Conservation (phyloP, 148 eudicot genomes). For the Rhododendron molle region DNA sequence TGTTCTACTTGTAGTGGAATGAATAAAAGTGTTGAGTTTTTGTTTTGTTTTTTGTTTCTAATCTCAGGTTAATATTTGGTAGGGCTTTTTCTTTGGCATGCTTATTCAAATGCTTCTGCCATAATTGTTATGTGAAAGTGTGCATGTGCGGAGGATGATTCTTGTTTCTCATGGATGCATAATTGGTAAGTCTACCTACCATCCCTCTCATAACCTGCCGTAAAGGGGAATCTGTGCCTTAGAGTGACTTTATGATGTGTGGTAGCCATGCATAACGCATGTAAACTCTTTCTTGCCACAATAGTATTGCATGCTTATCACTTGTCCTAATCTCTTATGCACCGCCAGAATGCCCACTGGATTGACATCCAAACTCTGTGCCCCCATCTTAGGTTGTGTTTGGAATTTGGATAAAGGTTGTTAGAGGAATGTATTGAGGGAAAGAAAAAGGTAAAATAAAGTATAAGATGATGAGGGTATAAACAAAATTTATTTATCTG, state of each 20-base stretch:
- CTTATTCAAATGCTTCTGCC: neutral
- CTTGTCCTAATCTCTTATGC: neutral
- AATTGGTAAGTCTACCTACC: neutral
- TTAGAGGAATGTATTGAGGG: neutral
- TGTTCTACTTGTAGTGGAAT: neutral
- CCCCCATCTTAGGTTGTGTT: neutral
- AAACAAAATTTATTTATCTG: neutral
- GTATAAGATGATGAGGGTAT: neutral
- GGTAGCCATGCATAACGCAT: neutral
- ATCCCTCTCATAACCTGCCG: neutral
- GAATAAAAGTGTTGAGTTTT: neutral
- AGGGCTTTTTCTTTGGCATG: neutral
- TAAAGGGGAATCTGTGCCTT: neutral
- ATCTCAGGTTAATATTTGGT: neutral
- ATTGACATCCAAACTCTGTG: neutral
- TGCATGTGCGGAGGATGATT: neutral
- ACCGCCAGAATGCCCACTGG: neutral
- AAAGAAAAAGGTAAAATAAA: neutral
- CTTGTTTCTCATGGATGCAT: neutral
- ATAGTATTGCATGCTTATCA: neutral
- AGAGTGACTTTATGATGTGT: neutral
- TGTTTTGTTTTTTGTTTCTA: neutral
- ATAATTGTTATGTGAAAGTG: neutral
- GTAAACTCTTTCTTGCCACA: neutral
- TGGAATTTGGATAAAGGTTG: neutral